Evolutionary conservation across 495 filamentous ascomycete species (phyloP).

Genomic region (Amorphotheca resinae): DNA sequence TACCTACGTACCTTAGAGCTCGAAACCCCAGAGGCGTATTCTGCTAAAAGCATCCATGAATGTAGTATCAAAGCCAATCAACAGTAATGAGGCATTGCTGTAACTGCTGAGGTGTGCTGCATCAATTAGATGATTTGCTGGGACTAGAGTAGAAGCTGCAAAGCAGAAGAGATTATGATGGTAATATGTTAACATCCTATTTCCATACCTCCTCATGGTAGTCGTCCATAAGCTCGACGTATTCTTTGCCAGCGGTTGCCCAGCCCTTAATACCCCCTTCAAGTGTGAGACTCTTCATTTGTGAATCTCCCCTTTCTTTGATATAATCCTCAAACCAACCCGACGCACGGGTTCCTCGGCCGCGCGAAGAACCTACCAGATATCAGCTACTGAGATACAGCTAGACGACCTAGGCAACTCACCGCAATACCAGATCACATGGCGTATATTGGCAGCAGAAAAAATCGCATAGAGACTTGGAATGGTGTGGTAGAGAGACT

Average conservation of each 20-base stretch:
- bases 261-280: conserved; percentile 53
- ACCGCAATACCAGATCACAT: conserved; percentile 62
- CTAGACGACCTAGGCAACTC: no score
- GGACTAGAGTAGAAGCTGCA: no score
- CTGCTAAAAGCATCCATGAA: no score
- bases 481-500: conserved; percentile 47
- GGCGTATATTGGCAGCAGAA: conserved; percentile 31
- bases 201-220: conserved; percentile 42
- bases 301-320: conserved; percentile 26
- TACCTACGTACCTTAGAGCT: no score
- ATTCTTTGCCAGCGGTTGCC: conserved; percentile 43
- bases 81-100: no score
- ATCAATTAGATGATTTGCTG: no score
- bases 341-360: conserved; percentile 48
- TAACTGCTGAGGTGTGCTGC: no score
- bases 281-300: conserved; percentile 44
- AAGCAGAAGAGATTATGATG: no score
- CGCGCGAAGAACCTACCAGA: conserved; percentile 54
- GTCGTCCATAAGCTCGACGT: conserved; percentile 42
- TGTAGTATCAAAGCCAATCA: no score
- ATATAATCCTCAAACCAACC: conserved; percentile 58
- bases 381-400: no score
- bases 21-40: no score
- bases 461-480: conserved; percentile 45
- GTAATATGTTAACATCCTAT: no score